Evolutionary conservation across 2,329 filamentous ascomycete genomes (phyloP), one percentile per base, ranked within the genome.

Genomic region (Byssochlamys sp.): DNA sequence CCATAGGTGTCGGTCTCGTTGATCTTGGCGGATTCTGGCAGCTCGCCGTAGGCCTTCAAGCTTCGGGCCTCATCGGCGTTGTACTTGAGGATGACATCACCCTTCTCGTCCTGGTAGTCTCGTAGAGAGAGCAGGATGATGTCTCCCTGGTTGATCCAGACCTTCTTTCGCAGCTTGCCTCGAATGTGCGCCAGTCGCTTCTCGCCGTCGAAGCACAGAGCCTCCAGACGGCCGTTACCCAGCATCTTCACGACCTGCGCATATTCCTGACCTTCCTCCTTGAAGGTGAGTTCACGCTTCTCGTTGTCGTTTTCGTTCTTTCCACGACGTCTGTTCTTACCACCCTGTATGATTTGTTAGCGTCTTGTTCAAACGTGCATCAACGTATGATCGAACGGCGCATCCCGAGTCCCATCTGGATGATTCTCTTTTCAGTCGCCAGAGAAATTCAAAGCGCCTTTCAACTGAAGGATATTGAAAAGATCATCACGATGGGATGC

Each of bases 261-360:
- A 68, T 90, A 90, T 77, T 89, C 87, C 81, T 97, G 92, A 66
- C 92, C 92, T 73, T 97, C 92, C 77, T 97, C 94, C 80, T 96
- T 96, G 86, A 97, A 97, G 71, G 90, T 92, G 71, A 97, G 84
- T 78, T 97, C 92, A 77, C 92, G 91, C 84, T 96, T 96, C 81
- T 96, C 91, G 74, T 96, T 95, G 82, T 97, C 94, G 80, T 94
- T 95, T 81, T 95, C 90, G 84, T 95, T 95, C 88, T 96, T 97
- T 80, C 92, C 92, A 80, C 94, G 86, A 85, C 92, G 88, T 78
- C 92, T 83, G 81, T 97, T 97, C 84, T 97, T 97, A 81, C 92
- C 92, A 77, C 92, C 92, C 90, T 94, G 69, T 83, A 45, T 51
- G 25, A 51, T 12, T 56, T 53, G 65, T 73, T 64, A 74, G 71